These are phyloP conservation scores for Saccharum officinarum DNA, from an alignment of 176 grass and related monocot species.

Conservation along the genomic window DNA sequence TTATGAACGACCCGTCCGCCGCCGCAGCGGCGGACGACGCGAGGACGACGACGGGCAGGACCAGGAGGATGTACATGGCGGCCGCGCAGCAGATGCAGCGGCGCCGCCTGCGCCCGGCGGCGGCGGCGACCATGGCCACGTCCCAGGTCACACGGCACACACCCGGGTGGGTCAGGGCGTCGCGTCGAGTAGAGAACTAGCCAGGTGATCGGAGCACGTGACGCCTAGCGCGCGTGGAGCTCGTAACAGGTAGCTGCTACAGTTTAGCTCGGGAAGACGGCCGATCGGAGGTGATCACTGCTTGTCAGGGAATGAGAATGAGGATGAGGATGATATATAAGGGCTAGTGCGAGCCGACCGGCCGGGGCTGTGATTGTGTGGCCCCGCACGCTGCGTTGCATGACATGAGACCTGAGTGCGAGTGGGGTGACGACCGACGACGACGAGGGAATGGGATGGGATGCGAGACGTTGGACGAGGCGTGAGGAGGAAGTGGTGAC, in stretches of 20 bases:
- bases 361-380: neutral
- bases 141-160: neutral
- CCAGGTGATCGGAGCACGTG: neutral
- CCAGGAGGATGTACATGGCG: neutral
- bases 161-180: neutral
- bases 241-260: neutral
- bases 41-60: neutral
- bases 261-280: neutral
- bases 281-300: neutral
- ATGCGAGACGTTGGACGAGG: slow-evolving; percentile 60
- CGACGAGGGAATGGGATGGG: slow-evolving; percentile 15
- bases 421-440: neutral
- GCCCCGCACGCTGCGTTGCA: slow-evolving; percentile 13
- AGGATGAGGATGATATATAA: neutral
- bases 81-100: neutral
- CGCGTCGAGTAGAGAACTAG: neutral
- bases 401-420: neutral
- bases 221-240: neutral
- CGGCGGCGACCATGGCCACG: slow-evolving; percentile 1
- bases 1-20: slow-evolving; percentile 47
- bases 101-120: neutral
- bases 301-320: neutral
- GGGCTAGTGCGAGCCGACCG: neutral
- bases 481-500: slow-evolving; percentile 58
- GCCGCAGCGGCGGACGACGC: neutral